Evolutionary conservation across 129 eudicot genomes (phyloP), one percentile per base, ranked within the genome.

Genomic region (Flaveria trinervia): DNA sequence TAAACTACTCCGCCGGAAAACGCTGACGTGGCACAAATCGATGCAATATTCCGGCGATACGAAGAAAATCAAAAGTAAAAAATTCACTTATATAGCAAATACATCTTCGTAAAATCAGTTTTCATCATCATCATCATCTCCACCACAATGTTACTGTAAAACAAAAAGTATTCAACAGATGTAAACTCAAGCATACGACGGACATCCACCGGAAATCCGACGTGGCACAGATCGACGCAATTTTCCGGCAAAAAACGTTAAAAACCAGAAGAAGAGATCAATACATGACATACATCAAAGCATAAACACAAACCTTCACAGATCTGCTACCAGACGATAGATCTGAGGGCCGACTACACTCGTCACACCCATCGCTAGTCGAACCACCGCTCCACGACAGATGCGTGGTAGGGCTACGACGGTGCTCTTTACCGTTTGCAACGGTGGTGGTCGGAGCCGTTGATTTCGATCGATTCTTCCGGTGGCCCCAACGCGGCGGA

Each of bases 341-440:
- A 81, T 81, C 83, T 72, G 83, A 82, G 3, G 72, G 85, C 18
- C 83, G 83, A 62, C 77, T 56, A 7, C 74, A 70, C 7, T 78
- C 80, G 8, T 88, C 92, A 43, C 68, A 72, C 25, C 84, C 89
- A 26, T 81, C 94, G 75, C 85, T 83, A 57, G 78, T 52, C 8
- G 90, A 79, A 74, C 62, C 77, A 25, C 85, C 83, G 81, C 85
- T 85, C 88, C 88, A 87, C 0, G 96, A 87, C 7, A 89, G 92
- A 52, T 89, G 96, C 2, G 96, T 89, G 28, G 89, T 89, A 14
- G 96, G 96, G 72, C 96, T 89, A 33, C 81, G 65, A 77, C 74
- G 88, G 36, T 36, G 83, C 67, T 54, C 82, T 52, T 77, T 83
- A 17, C 18, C 48, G 56, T 7, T 46, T 7, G 18, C 41, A 1